Evolutionary conservation across 345 rosid genomes (phyloP), one percentile per base, ranked within the genome.

Genomic region (Luvunga scandens): DNA sequence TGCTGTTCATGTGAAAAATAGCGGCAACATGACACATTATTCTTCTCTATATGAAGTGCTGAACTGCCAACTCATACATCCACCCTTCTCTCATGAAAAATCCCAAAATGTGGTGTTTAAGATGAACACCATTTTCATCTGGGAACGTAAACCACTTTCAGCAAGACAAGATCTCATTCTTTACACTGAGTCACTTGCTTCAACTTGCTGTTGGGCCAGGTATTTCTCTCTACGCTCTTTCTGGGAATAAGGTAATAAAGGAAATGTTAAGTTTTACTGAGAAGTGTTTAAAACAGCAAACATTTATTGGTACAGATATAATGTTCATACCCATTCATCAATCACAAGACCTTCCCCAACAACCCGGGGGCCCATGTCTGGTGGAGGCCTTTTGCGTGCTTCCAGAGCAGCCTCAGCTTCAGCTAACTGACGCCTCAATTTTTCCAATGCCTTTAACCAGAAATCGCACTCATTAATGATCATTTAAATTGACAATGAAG

Each of bases 341-440:
- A 96, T 94, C 28, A 96, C 99, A 28, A 94, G 92, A 81, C 99
- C 99, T 77, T 96, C 99, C 56, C 95, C 98, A 2, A 90, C 91
- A 63, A 91, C 86, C 13, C 83, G 94, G 63, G 90, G 91, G 61
- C 97, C 97, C 8, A 91, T 87, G 66, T 96, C 98, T 75, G 88
- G 90, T 33, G 91, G 85, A 80, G 99, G 95, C 71, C 91, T 96
- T 86, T 91, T 96, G 68, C 98, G 90, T 18, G 84, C 88, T 88
- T 94, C 98, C 24, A 90, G 84, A 13, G 95, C 99, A 79, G 97
- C 98, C 84, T 96, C 98, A 36, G 99, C 99, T 79, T 96, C 98
- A 16, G 87, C 97, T 78, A 96, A 67, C 74, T 90, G 99, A 53
- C 89, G 91, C 83, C 84, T 96, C 82, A 96, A 83, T 84, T 96